Conservation (phyloP, 306 rosid species). For the Cajanus cajan region DNA sequence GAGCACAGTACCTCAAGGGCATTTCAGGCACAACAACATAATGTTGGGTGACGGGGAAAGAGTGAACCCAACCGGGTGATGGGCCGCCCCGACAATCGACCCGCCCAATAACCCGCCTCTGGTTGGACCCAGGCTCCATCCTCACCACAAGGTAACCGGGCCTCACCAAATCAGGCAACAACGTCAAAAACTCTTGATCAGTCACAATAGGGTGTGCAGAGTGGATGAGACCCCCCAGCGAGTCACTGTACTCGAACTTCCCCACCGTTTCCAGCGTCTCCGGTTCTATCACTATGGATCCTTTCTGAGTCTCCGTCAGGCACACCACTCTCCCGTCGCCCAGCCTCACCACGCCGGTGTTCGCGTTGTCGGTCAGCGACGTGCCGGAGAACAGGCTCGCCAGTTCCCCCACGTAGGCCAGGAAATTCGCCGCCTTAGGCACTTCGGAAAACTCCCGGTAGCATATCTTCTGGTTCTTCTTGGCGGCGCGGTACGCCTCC, state of each 20-base stretch:
- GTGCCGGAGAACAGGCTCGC: conserved; percentile 79
- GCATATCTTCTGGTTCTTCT: conserved; percentile 63
- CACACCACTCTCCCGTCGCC: conserved; percentile 91
- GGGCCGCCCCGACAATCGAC: conserved; percentile 71
- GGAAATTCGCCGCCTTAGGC: conserved; percentile 66
- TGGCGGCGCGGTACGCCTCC: conserved; percentile 75
- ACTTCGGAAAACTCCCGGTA: conserved; percentile 91
- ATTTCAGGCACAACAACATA: conserved; percentile 82
- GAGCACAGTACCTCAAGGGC: conserved; percentile 81
- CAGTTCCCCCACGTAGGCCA: conserved; percentile 68
- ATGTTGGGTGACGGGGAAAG: conserved; percentile 78
- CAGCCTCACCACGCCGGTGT: conserved; percentile 79
- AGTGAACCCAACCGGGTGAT: conserved; percentile 90
- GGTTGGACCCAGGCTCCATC: conserved; percentile 77
- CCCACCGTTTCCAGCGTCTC: conserved; percentile 65
- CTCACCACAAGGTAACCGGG: conserved; percentile 76
- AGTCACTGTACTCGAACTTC: conserved; percentile 72
- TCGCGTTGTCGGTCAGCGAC: conserved; percentile 83
- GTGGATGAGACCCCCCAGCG: conserved; percentile 81
- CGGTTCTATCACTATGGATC: conserved; percentile 77
- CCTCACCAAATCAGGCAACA: conserved; percentile 74
- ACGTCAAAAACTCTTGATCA: conserved; percentile 62
- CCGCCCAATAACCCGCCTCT: conserved; percentile 72
- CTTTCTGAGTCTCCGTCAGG: conserved; percentile 90
- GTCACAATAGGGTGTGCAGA: conserved; percentile 95